Percentiles rank a stretch among this genome's conserved stretches.
These are phyloP conservation scores for Rutidosis leptorrhynchoides DNA, from an alignment of 129 eudicot genomes.

Conservation along the genomic window DNA sequence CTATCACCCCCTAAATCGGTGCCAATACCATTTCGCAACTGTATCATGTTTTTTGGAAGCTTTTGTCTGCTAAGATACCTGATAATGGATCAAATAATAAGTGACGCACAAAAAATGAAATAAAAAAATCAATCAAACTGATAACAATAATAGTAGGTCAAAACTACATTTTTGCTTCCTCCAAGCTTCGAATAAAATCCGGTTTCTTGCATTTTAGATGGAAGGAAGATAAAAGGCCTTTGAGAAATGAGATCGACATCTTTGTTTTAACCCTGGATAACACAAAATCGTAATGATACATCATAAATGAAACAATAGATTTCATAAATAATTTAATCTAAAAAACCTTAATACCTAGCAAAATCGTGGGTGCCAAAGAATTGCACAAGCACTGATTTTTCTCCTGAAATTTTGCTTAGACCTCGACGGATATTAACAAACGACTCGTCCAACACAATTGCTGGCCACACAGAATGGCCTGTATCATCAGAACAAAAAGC, in stretches of 20 bases:
- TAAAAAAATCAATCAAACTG: slow-evolving; percentile 1
- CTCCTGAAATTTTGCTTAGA: slow-evolving; percentile 60
- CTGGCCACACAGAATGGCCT: slow-evolving; percentile 98
- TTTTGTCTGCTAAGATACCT: slow-evolving; percentile 90
- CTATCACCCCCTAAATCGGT: slow-evolving; percentile 33
- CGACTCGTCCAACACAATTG: slow-evolving; percentile 78
- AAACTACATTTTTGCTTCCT: slow-evolving; percentile 88
- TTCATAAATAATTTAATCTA: background rate
- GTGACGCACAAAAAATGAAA: too few relatives aligned
- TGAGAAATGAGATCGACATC: slow-evolving; percentile 78
- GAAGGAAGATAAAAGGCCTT: slow-evolving; percentile 81
- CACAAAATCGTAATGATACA: slow-evolving; percentile 14
- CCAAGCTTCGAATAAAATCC: slow-evolving; percentile 69
- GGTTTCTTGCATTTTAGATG: slow-evolving; percentile 80
- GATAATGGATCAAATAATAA: slow-evolving; percentile 20
- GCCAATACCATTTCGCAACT: slow-evolving; percentile 49
- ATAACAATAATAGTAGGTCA: background rate
- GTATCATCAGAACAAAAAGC: slow-evolving; percentile 24
- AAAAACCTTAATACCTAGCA: slow-evolving; percentile 54
- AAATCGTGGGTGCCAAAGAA: slow-evolving; percentile 98
- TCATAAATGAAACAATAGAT: slow-evolving; percentile 13
- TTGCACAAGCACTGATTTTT: slow-evolving; percentile 81
- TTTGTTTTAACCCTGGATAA: slow-evolving; percentile 62
- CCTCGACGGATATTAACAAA: slow-evolving; percentile 64
- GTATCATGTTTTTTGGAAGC: slow-evolving; percentile 71